Conservation (phyloP, 2,329 filamentous ascomycete genomes). For the Phaeosphaeria sp. region DNA sequence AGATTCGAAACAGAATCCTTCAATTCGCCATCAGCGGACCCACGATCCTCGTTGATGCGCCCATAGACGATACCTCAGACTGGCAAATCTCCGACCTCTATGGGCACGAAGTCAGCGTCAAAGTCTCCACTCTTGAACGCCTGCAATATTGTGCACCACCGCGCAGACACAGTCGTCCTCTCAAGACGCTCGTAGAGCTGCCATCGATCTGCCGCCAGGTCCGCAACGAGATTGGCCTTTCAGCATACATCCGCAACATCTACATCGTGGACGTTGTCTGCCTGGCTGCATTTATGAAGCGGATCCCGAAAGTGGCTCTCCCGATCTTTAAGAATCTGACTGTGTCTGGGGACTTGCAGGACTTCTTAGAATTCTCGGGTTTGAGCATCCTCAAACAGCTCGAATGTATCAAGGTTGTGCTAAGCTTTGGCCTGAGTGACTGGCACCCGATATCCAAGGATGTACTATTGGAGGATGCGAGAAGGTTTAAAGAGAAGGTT, state of each 20-base stretch:
- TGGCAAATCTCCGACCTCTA: background rate
- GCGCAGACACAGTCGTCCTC: background rate
- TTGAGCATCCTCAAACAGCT: background rate
- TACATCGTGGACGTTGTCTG: background rate
- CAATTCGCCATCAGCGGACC: background rate
- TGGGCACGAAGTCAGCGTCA: background rate
- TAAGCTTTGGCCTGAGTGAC: background rate
- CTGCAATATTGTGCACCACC: background rate
- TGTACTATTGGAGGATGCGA: background rate
- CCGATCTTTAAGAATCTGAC: background rate
- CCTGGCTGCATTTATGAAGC: background rate
- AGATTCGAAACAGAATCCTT: background rate
- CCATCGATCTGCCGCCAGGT: background rate
- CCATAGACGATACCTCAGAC: background rate
- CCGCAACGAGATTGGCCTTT: background rate
- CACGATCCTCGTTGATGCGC: background rate
- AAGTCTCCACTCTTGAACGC: background rate
- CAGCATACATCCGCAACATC: background rate
- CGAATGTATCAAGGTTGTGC: background rate
- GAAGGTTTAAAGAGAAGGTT: background rate
- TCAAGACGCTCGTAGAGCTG: background rate
- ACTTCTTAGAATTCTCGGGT: background rate
- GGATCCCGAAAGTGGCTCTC: background rate
- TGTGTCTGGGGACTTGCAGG: background rate
- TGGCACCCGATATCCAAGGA: background rate